phyloP scores from a whole-genome alignment of 345 rosid genomes.

The Syzygium jambos region DNA sequence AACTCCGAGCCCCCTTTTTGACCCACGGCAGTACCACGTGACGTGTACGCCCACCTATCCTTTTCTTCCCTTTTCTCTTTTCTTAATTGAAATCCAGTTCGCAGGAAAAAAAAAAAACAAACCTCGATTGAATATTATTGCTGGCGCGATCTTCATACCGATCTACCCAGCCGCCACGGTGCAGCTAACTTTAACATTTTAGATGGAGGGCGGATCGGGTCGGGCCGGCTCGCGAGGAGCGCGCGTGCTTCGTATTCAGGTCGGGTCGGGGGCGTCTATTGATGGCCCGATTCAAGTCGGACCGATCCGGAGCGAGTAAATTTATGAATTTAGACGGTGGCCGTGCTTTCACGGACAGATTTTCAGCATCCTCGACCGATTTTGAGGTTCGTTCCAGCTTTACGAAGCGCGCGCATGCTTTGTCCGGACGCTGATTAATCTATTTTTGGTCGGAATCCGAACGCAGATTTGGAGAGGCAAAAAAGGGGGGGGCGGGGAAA shows the following conservation, averaged over 20 bases:
- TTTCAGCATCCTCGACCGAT: neutral
- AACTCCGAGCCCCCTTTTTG: neutral
- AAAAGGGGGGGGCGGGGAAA: no score
- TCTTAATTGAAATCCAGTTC: no score
- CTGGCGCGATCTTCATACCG: neutral
- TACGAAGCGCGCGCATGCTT: neutral
- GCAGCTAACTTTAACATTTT: no score
- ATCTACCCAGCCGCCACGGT: neutral
- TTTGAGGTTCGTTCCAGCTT: neutral
- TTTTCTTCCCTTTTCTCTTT: no score
- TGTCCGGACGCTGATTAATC: neutral
- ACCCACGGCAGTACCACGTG: neutral
- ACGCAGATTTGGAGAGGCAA: neutral
- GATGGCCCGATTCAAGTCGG: no score
- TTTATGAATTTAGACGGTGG: no score
- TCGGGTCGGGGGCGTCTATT: rapidly evolving
- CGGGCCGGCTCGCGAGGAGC: rapidly evolving
- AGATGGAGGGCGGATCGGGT: neutral
- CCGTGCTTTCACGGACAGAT: rapidly evolving
- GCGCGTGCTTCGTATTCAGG: rapidly evolving
- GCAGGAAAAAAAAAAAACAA: no score
- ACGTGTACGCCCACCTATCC: no score
- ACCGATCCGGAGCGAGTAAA: no score
- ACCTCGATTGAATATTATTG: neutral
- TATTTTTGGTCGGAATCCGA: no score